phyloP scores from a whole-genome alignment of 2,329 filamentous ascomycete genomes.

The Xylaria sp. region DNA sequence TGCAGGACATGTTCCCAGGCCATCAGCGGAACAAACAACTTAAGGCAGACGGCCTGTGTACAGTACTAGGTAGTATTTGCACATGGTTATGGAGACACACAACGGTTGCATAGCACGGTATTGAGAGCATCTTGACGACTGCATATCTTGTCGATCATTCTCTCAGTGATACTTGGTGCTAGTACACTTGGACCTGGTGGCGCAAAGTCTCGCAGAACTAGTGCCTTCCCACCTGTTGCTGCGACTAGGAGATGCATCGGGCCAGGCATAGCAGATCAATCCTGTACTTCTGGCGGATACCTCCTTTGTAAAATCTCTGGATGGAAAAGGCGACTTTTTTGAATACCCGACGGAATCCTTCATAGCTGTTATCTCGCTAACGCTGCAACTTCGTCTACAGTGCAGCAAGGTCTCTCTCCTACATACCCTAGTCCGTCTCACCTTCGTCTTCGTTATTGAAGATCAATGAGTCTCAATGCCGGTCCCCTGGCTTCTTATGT shows the following conservation, averaged over 20 bases:
- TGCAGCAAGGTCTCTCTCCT: constrained; percentile 17
- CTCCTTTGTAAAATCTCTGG: background rate
- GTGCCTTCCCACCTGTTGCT: constrained; percentile 36
- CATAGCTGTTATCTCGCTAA: constrained; percentile 26
- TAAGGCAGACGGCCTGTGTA: constrained; percentile 29
- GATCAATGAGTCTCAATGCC: constrained; percentile 31
- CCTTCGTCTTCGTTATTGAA: constrained; percentile 23
- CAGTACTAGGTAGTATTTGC: constrained; percentile 36
- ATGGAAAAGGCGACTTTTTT: background rate
- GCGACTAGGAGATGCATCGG: constrained; percentile 27
- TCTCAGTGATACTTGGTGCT: constrained; percentile 32
- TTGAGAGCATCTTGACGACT: constrained; percentile 15
- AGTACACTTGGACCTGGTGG: constrained; percentile 39
- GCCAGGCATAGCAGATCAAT: constrained; percentile 6
- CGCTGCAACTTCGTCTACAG: constrained; percentile 18
- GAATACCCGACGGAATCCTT: constrained; percentile 1
- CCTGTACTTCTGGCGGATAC: background rate
- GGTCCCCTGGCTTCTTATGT: constrained; percentile 37
- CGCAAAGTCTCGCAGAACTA: constrained; percentile 41
- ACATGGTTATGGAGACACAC: constrained; percentile 35
- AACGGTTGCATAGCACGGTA: constrained; percentile 30
- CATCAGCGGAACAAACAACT: constrained; percentile 21
- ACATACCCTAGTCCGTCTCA: constrained; percentile 16
- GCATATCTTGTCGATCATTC: constrained; percentile 11
- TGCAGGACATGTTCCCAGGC: constrained; percentile 9